Evolutionary conservation across 305 asterid species (phyloP).

Genomic region (Fraxinus xanthoxyloides): DNA sequence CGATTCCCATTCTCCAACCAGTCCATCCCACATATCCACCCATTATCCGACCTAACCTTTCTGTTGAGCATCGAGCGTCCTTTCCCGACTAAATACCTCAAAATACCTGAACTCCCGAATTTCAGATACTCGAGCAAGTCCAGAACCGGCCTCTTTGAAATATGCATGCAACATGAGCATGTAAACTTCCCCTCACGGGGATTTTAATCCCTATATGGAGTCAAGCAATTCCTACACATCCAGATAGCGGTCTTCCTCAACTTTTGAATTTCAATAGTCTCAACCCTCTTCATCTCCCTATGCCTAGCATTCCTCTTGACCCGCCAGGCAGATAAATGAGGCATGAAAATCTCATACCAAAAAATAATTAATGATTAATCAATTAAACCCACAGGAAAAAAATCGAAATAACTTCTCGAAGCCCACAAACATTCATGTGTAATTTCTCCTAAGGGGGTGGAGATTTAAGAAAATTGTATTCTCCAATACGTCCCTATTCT

Average conservation of each 20-base stretch:
- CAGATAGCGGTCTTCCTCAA: constrained; percentile 85
- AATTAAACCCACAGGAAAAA: too few species aligned
- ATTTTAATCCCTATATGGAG: constrained; percentile 88
- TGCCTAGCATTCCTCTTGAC: constrained; percentile 61
- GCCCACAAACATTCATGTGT: too few species aligned
- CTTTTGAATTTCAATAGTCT: constrained; percentile 89
- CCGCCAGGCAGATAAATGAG: constrained; percentile 83
- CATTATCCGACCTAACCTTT: constrained; percentile 79
- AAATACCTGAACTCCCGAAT: constrained; percentile 71
- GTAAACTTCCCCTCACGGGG: constrained; percentile 96
- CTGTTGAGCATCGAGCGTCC: constrained; percentile 77
- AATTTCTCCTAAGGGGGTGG: too few species aligned
- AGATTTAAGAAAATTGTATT: too few species aligned
- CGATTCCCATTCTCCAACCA: constrained; percentile 82
- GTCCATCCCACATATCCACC: too few species aligned
- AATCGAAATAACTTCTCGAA: too few species aligned
- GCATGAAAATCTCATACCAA: constrained; percentile 98
- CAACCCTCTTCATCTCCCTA: constrained; percentile 77
- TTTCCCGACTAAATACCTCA: constrained; percentile 79
- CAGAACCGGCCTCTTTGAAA: constrained; percentile 88
- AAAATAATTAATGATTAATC: too few species aligned
- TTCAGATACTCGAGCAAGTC: constrained; percentile 76
- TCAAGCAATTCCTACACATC: constrained; percentile 92
- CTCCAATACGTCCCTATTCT: too few species aligned
- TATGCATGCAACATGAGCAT: constrained; percentile 94